These are phyloP conservation scores for Russula earlei DNA, from an alignment of 768 basidiomycete species.

Conservation along the genomic window DNA sequence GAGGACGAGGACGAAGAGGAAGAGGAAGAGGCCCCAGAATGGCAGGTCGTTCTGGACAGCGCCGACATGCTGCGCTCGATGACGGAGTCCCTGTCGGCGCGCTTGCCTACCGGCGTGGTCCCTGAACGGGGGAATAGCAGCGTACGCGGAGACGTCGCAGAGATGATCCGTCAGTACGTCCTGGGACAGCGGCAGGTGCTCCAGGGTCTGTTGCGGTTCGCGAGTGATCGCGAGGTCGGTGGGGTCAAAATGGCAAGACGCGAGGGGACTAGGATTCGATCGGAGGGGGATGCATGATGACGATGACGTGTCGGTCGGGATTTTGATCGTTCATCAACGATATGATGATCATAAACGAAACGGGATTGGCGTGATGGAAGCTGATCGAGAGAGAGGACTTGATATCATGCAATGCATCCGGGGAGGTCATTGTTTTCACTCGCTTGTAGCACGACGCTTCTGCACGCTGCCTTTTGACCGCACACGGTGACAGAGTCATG, in stretches of 20 bases:
- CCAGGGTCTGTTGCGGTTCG: slow-evolving; percentile 41
- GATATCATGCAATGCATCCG: too few relatives aligned
- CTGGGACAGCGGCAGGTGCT: slow-evolving; percentile 27
- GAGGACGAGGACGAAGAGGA: too few relatives aligned
- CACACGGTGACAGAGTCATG: too few relatives aligned
- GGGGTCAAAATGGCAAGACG: slow-evolving; percentile 41
- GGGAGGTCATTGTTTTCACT: too few relatives aligned
- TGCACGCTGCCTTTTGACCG: too few relatives aligned
- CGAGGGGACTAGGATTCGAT: slow-evolving; percentile 44
- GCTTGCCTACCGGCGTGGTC: slow-evolving; percentile 32
- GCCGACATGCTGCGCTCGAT: slow-evolving; percentile 59
- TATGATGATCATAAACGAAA: neutral
- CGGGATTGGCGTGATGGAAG: neutral
- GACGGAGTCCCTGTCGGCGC: slow-evolving; percentile 41
- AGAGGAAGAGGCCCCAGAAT: slow-evolving; percentile 23
- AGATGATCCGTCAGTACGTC: slow-evolving; percentile 62
- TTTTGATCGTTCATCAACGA: neutral
- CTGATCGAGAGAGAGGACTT: too few relatives aligned
- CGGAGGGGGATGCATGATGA: slow-evolving; percentile 30
- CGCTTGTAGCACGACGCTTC: too few relatives aligned
- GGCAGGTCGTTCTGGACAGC: slow-evolving; percentile 59
- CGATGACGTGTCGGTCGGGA: neutral
- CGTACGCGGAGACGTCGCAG: slow-evolving; percentile 46
- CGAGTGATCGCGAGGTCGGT: slow-evolving; percentile 35
- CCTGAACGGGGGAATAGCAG: neutral